Evolutionary conservation across 2,329 filamentous ascomycete species (phyloP).

Genomic region (Colletotrichum magnum): DNA sequence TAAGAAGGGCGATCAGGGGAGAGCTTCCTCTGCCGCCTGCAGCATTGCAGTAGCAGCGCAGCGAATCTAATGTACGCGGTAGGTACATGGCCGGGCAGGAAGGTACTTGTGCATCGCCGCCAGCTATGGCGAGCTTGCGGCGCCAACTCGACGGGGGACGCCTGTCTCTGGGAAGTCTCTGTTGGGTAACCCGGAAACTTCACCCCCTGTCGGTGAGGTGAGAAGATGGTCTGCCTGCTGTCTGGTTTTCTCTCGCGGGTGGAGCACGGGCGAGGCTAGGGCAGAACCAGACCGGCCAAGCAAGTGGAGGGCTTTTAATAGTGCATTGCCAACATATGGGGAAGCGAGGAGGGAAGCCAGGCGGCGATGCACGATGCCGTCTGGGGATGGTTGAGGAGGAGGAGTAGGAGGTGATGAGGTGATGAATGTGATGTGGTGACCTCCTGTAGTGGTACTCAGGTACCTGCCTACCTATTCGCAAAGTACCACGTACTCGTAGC

Average conservation of each 20-base stretch:
- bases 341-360: conserved; percentile 31
- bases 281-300: conserved; percentile 18
- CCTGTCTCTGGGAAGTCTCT: conserved; percentile 31
- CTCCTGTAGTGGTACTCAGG: not conserved
- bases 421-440: not conserved
- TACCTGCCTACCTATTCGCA: not conserved
- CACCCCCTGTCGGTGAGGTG: conserved; percentile 21
- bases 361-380: conserved; percentile 37
- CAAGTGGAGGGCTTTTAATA: conserved; percentile 34
- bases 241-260: not conserved
- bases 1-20: not conserved
- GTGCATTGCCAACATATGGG: conserved; percentile 37
- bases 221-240: conserved; percentile 4
- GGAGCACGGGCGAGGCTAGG: conserved; percentile 28
- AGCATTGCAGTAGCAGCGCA: not conserved
- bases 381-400: conserved; percentile 17
- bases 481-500: conserved; percentile 5
- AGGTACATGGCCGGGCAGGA: no score
- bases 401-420: no score
- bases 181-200: conserved; percentile 27
- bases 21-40: not conserved
- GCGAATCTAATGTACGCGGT: no score
- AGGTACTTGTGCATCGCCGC: not conserved
- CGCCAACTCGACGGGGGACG: conserved; percentile 27
- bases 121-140: conserved; percentile 20